Base-by-base conservation (phyloP, 306 rosid species). In the Vicia sativa region DNA sequence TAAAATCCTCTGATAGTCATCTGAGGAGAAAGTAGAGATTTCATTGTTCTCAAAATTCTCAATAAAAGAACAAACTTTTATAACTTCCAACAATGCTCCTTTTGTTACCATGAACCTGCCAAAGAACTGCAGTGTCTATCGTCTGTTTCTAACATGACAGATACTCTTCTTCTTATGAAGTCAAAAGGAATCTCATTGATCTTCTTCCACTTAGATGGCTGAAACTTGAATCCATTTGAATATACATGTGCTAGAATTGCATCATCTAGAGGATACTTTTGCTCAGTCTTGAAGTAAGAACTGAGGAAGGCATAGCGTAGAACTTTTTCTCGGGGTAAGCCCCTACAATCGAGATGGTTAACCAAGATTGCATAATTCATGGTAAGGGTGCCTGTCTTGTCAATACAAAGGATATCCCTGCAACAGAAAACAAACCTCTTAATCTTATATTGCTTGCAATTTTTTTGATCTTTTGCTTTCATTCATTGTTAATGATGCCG, bases 361-460 rank as follows among this genome's bases (percentile, higher is more conserved):
- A 83, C 90, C 91, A 90, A 67, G 29, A 90, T 84, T 18, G 96
- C 91, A 66, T 62, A 79, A 76, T 90, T 84, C 91, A 90, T 87
- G 61, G 95, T 90, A 37, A 90, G 89, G 9, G 95, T 85, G 7
- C 96, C 95, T 45, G 96, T 90, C 81, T 90, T 90, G 84, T 87
- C 96, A 35, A 90, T 82, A 78, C 96, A 90, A 34, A 90, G 85
- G 55, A 90, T 84, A 68, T 90, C 95, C 96, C 95, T 87, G 84
- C 73, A 72, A 44, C 61, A 61, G 13, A 39, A 26, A 44, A 54
- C 38, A 34, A 34, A 34, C 38, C 38, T 34, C 38, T 34, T 31
- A 6, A 31, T 31, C 35, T 31, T 34, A 34, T 34, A 34, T 34
- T 34, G 38, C 38, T 34, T 34, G 9, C 38, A 7, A 34, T 6